Conservation (phyloP, 306 rosid species). For the Quercus alba region DNA sequence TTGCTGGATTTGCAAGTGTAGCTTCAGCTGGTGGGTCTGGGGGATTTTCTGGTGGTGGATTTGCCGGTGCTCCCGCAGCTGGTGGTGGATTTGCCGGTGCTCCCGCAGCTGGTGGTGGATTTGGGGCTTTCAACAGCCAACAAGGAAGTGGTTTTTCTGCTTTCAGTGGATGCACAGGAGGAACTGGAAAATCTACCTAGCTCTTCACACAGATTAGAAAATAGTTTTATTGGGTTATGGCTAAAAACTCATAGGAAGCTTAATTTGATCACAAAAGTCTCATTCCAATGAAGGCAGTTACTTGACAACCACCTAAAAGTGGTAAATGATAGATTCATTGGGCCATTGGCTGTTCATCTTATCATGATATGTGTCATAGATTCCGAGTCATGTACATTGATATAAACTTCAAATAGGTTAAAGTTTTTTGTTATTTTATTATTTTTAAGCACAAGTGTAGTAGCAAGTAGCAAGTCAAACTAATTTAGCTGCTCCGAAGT, state of each 20-base stretch:
- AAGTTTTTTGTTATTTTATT: too few species aligned
- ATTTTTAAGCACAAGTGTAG: too few species aligned
- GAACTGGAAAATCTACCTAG: constrained; percentile 63
- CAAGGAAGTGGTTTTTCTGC: constrained; percentile 67
- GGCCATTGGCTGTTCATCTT: neutral
- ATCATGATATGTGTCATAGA: neutral
- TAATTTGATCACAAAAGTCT: neutral
- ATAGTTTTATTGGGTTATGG: constrained; percentile 23
- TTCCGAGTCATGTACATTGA: neutral
- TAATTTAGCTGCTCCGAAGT: too few species aligned
- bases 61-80: constrained; percentile 17
- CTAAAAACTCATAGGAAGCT: neutral
- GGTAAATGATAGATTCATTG: neutral
- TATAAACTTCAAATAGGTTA: neutral
- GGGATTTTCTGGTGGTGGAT: constrained; percentile 39
- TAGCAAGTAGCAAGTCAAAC: too few species aligned
- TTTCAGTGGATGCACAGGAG: constrained; percentile 42
- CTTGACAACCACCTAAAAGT: neutral
- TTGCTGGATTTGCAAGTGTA: constrained; percentile 44
- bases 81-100: constrained; percentile 7
- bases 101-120: constrained; percentile 36
- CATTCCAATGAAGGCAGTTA: neutral
- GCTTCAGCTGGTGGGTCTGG: constrained; percentile 25
- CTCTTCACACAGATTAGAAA: constrained; percentile 88
- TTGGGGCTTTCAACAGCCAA: constrained; percentile 59